Evolutionary conservation across 2,329 filamentous ascomycete species (phyloP).

Genomic region (Monosporascus sp.): DNA sequence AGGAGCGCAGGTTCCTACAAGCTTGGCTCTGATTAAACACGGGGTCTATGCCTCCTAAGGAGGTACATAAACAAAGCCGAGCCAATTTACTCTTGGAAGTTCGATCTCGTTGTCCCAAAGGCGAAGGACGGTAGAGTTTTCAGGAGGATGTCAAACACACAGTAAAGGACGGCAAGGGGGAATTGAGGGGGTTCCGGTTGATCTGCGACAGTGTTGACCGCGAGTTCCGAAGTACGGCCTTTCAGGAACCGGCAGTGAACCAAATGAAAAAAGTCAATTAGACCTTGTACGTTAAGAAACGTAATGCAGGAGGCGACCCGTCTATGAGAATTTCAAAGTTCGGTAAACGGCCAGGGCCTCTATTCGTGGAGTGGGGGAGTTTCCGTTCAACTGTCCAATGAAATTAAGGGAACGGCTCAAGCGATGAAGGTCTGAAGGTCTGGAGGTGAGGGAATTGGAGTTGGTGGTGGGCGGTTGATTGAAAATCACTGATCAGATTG

Average conservation of each 20-base stretch:
- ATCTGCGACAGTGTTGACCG: not conserved
- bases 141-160: not conserved
- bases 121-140: too few species aligned
- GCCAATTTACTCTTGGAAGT: not conserved
- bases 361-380: conserved; percentile 4
- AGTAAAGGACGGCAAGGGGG: not conserved
- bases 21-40: not conserved
- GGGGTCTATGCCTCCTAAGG: not conserved
- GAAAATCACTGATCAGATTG: conserved; percentile 32
- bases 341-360: not conserved
- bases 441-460: conserved; percentile 9
- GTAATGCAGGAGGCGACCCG: not conserved
- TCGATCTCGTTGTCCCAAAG: not conserved
- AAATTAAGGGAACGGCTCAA: conserved; percentile 2
- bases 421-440: conserved; percentile 2
- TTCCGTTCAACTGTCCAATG: conserved; percentile 5
- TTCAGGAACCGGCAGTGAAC: not conserved
- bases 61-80: not conserved
- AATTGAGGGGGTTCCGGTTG: not conserved
- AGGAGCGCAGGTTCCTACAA: not conserved
- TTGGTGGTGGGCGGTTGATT: conserved; percentile 12
- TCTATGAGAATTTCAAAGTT: not conserved
- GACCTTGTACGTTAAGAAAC: not conserved
- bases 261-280: not conserved
- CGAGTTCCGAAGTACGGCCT: conserved; percentile 6